A percentile compares a stretch with the other conserved stretches of the same genome.
phyloP scores from a whole-genome alignment of 768 basidiomycete species.

The Termitomyces sp. region DNA sequence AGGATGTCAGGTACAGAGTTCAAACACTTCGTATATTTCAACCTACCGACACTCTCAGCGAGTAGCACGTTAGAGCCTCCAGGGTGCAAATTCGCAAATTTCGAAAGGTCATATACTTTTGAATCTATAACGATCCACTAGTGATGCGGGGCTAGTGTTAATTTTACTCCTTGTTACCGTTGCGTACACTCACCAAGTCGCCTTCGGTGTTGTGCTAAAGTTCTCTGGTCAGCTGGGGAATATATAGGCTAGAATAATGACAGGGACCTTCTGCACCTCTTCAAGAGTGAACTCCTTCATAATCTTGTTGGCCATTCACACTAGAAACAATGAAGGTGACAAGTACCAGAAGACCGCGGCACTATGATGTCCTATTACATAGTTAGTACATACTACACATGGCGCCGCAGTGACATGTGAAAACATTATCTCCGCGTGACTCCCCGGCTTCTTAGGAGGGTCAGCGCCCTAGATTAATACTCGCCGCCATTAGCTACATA shows the following conservation, averaged over 20 bases:
- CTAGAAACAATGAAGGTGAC: not conserved
- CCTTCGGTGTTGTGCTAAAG: constrained; percentile 81
- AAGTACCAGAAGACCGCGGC: too few relatives aligned
- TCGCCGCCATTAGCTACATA: too few relatives aligned
- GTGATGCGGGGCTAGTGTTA: not conserved
- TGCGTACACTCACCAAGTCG: constrained; percentile 44
- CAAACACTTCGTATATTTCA: not conserved
- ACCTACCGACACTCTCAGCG: constrained; percentile 58
- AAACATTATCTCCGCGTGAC: too few relatives aligned
- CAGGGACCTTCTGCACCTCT: constrained; percentile 60
- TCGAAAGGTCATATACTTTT: constrained; percentile 76
- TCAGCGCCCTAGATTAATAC: too few relatives aligned
- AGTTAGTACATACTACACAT: too few relatives aligned
- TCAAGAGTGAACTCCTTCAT: constrained; percentile 41
- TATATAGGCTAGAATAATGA: constrained; percentile 2
- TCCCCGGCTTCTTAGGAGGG: too few relatives aligned
- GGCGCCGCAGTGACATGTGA: too few relatives aligned
- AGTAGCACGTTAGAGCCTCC: constrained; percentile 74
- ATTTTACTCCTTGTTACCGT: not conserved
- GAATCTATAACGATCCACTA: constrained; percentile 82
- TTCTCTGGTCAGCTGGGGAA: not conserved
- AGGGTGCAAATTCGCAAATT: constrained; percentile 81
- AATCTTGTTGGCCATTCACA: constrained; percentile 3
- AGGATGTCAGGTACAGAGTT: not conserved
- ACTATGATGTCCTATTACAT: too few relatives aligned